Evolutionary conservation across 768 basidiomycete species (phyloP), one percentile per base, ranked within the genome.

Genomic region (Amanita fuliginea): DNA sequence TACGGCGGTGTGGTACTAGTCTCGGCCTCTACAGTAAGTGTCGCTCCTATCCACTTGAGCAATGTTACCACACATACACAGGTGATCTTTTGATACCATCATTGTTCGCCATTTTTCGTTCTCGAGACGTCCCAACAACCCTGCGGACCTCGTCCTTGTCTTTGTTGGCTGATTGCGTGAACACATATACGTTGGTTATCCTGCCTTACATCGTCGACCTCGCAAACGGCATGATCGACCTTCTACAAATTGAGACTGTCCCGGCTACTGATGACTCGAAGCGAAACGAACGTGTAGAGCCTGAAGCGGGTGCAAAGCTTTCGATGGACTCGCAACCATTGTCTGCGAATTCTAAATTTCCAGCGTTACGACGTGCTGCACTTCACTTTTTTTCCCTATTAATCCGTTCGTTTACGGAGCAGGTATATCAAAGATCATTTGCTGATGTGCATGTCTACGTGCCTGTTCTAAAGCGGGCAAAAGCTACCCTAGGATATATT

Each of bases 301-400:
- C 32, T 18, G 36, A 22, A 7, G 22, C 34, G 4, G n/a, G 18
- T n/a, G 51, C 49, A 28, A 53, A 60, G 33, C 48, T 32, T 36
- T 57, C 63, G 11, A 76, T 80, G 61, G 81, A 85, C 60, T 59
- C 67, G 1, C 67, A 81, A 32, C 83, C 87, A 8, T 76, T 77
- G 0, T 70, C 76, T 0, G 65, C 65, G 3, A 68, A 82, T 56
- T 54, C 84, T 0, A 88, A 81, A 60, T 73, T 87, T 42, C 88
- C 94, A 1, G 75, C 88, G 1, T 68, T 97, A 3, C 78, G 94
- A 28, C 83, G 95, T 36, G 83, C 89, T 1, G 91, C 88, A 0
- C 60, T 96, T n/a, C 82, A 93, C 56, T 84, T 96, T 60, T 70
- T 95, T 37, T 71, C 80, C 0, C 59, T 83, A 7, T 67, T 92